phyloP scores from a whole-genome alignment of 768 basidiomycete genomes.

The Calvatia gigantea region DNA sequence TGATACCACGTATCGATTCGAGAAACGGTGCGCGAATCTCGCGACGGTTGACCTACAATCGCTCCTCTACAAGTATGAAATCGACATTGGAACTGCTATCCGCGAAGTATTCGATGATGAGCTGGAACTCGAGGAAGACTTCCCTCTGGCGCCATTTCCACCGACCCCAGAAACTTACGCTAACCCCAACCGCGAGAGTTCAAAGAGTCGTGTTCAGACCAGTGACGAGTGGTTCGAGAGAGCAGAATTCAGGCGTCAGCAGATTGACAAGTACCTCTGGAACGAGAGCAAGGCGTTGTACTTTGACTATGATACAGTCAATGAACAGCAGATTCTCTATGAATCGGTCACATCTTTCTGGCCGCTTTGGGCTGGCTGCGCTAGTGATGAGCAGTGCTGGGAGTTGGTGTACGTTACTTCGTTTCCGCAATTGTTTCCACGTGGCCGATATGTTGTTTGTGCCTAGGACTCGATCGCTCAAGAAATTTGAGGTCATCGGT shows the following conservation, averaged over 20 bases:
- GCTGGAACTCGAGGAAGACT: constrained; percentile 90
- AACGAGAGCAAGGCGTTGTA: constrained; percentile 93
- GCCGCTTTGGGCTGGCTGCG: constrained; percentile 97
- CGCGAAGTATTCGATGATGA: constrained; percentile 92
- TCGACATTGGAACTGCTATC: constrained; percentile 98
- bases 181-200: constrained; percentile 55
- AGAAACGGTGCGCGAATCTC: constrained; percentile 95
- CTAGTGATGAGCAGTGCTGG: constrained; percentile 93
- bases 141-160: constrained; percentile 89
- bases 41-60: constrained; percentile 96
- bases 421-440: background rate
- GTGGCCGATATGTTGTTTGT: constrained; percentile 1
- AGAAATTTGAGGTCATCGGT: constrained; percentile 95
- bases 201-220: constrained; percentile 57
- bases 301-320: constrained; percentile 93
- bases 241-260: constrained; percentile 75
- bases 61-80: constrained; percentile 96
- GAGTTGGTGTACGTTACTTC: constrained; percentile 74
- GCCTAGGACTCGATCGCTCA: constrained; percentile 73
- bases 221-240: constrained; percentile 93
- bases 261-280: constrained; percentile 96
- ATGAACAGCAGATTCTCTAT: constrained; percentile 89
- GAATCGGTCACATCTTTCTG: constrained; percentile 97
- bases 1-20: constrained; percentile 95
- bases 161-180: constrained; percentile 70